These are phyloP conservation scores for Aulographum hederae DNA, from an alignment of 2,329 filamentous ascomycete genomes.

Conservation along the genomic window DNA sequence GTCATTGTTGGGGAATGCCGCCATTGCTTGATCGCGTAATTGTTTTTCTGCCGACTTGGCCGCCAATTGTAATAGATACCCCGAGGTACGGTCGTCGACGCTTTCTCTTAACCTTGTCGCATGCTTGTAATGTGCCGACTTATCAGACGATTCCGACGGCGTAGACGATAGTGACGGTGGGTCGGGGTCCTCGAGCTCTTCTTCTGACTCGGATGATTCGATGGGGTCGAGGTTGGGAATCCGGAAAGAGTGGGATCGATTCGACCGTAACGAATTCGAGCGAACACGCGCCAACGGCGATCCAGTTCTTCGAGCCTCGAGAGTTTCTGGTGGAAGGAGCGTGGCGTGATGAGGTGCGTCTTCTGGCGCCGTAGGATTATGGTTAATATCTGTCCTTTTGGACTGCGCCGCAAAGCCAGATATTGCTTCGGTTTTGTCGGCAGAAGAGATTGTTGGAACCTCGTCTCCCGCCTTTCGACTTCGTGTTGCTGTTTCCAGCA, in stretches of 20 bases:
- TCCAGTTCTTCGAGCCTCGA: constrained; percentile 13
- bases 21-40: constrained; percentile 57
- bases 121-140: constrained; percentile 29
- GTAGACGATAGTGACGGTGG: constrained; percentile 27
- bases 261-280: constrained; percentile 14
- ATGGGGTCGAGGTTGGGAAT: constrained; percentile 44
- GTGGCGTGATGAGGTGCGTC: constrained; percentile 6
- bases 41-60: constrained; percentile 65
- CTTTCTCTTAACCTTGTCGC: constrained; percentile 40
- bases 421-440: constrained; percentile 58
- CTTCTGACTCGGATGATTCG: constrained; percentile 31
- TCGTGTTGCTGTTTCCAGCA: constrained; percentile 64
- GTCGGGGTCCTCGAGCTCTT: constrained; percentile 21
- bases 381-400: constrained; percentile 34
- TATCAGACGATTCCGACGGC: constrained; percentile 28
- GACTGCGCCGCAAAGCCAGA: no score
- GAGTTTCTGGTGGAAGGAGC: not conserved
- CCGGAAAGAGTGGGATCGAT: constrained; percentile 35
- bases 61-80: constrained; percentile 62
- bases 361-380: constrained; percentile 9
- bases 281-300: constrained; percentile 12
- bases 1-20: constrained; percentile 55
- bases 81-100: constrained; percentile 57
- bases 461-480: constrained; percentile 48
- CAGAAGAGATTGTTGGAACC: constrained; percentile 41